A percentile compares a stretch with the other conserved stretches of the same genome.
phyloP scores from a whole-genome alignment of 768 basidiomycete species.

The Gautieria morchelliformis region DNA sequence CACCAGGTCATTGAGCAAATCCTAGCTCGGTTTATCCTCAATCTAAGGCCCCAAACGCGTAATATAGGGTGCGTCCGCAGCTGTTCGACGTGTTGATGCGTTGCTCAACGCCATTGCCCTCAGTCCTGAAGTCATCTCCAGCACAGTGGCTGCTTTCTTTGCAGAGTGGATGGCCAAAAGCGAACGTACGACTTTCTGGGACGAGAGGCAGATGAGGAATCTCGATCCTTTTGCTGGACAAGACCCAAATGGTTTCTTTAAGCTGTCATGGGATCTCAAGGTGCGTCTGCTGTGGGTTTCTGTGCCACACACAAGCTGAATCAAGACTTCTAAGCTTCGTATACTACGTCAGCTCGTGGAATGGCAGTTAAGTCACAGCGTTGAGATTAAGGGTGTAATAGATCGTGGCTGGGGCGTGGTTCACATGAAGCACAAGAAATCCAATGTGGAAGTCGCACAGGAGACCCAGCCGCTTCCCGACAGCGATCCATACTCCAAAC shows the following conservation, averaged over 20 bases:
- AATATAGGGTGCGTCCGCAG: constrained; percentile 61
- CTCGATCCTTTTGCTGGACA: constrained; percentile 62
- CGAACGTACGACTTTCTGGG: constrained; percentile 71
- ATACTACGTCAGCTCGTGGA: constrained; percentile 80
- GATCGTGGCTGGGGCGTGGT: constrained; percentile 83
- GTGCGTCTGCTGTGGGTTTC: constrained; percentile 35
- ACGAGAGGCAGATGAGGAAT: constrained; percentile 56
- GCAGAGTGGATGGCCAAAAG: constrained; percentile 17
- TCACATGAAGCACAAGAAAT: constrained; percentile 80
- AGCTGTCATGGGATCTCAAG: constrained; percentile 75
- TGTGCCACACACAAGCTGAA: constrained; percentile 12
- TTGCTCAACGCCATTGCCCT: constrained; percentile 26
- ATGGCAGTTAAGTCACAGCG: constrained; percentile 63
- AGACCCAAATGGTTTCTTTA: constrained; percentile 61
- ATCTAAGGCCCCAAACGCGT: constrained; percentile 81
- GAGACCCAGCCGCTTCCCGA: constrained; percentile 27
- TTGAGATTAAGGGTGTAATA: constrained; percentile 59
- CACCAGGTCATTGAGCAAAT: constrained; percentile 65
- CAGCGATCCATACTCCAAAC: constrained; percentile 56
- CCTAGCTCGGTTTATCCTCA: constrained; percentile 67
- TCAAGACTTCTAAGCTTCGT: constrained; percentile 39
- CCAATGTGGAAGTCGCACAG: constrained; percentile 44
- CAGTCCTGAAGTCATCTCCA: constrained; percentile 76
- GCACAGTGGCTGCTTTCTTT: constrained; percentile 59
- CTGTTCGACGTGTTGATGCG: background rate